Percentiles rank a stretch among this genome's conserved stretches.
Evolutionary conservation across 1,284 basidiomycete species (phyloP).

Genomic region (Pseudozyma sp.): DNA sequence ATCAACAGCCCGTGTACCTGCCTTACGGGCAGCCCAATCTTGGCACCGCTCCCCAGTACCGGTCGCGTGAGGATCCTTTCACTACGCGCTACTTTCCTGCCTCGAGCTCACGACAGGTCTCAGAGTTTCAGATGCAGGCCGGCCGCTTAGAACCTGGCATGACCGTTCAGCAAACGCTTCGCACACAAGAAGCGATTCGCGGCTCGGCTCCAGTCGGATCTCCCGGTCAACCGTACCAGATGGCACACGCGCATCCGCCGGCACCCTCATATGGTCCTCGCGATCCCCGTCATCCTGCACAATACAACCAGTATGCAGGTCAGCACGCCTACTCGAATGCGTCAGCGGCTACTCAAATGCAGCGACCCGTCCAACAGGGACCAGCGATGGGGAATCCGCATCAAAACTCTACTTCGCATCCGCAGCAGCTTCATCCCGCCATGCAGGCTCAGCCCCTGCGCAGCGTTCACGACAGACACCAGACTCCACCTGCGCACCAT

Average conservation of each 20-base stretch:
- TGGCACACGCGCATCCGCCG: conserved; percentile 22
- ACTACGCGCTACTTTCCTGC: conserved; percentile 56
- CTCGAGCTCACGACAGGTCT: conserved; percentile 61
- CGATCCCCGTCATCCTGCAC: conserved; percentile 38
- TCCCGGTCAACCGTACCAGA: conserved; percentile 19
- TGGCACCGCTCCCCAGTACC: conserved; percentile 16
- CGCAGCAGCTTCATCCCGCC: conserved; percentile 37
- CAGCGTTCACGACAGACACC: conserved; percentile 21
- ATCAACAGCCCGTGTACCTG: conserved; percentile 31
- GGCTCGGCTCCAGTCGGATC: conserved; percentile 10
- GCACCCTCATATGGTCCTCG: conserved; percentile 45
- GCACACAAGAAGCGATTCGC: conserved; percentile 52
- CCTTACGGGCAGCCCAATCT: conserved; percentile 27
- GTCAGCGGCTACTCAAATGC: conserved; percentile 27
- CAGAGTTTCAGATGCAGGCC: conserved; percentile 58
- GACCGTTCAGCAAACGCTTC: conserved; percentile 62
- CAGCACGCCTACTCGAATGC: conserved; percentile 22
- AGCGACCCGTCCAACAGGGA: conserved; percentile 20
- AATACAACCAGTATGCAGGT: conserved; percentile 15
- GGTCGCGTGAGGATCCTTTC: conserved; percentile 58
- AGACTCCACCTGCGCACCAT: conserved; percentile 8
- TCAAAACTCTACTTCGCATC: conserved; percentile 28
- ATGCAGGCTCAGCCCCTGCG: conserved; percentile 15
- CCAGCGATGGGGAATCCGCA: conserved; percentile 20
- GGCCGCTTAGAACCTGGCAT: conserved; percentile 59